A percentile compares a stretch with the other conserved stretches of the same genome.
phyloP scores from a whole-genome alignment of 2,329 filamentous ascomycete genomes.

The Immersiporthe knoxdaviesiana region DNA sequence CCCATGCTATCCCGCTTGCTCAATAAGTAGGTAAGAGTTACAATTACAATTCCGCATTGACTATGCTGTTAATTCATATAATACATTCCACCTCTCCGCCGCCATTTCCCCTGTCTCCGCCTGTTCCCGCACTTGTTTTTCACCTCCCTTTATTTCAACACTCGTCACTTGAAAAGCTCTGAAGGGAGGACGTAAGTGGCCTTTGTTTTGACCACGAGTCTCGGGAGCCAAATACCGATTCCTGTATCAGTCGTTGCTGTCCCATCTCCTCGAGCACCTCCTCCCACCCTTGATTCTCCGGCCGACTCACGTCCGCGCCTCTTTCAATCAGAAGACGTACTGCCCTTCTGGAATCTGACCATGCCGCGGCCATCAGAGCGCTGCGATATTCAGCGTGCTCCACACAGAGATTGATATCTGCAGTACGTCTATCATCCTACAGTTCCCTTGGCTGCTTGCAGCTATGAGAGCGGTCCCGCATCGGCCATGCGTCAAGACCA shows the following conservation, averaged over 20 bases:
- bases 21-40: too few species aligned
- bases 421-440: not conserved
- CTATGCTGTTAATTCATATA: too few species aligned
- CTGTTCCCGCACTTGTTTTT: too few species aligned
- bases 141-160: too few species aligned
- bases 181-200: too few species aligned
- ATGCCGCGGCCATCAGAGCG: not conserved
- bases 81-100: too few species aligned
- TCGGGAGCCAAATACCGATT: not conserved
- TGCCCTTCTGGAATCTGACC: not conserved
- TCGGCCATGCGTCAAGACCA: not conserved
- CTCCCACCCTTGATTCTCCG: constrained; percentile 1
- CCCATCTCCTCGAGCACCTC: not conserved
- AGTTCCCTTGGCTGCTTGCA: not conserved
- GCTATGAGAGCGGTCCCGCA: not conserved
- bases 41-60: too few species aligned
- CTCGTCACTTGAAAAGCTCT: too few species aligned
- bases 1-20: too few species aligned
- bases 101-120: too few species aligned
- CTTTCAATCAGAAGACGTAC: not conserved
- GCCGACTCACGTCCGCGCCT: not conserved
- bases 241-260: not conserved
- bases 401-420: not conserved
- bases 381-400: not conserved
- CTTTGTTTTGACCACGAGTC: too few species aligned